Evolutionary conservation across 2,329 filamentous ascomycete species (phyloP).

Genomic region (Hypoxylon sp.): DNA sequence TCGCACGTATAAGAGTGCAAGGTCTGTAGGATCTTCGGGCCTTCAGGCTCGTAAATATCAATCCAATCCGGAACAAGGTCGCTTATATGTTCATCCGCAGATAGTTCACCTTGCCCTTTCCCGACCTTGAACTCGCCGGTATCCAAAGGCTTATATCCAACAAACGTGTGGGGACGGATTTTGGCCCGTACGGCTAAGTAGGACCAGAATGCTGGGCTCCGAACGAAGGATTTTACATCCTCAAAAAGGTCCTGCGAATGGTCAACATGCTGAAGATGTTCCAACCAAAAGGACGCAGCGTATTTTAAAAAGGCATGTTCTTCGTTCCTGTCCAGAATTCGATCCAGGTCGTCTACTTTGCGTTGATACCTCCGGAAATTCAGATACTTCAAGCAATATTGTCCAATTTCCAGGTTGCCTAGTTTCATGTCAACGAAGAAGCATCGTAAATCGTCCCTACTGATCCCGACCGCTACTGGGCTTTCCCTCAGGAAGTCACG

Average conservation of each 20-base stretch:
- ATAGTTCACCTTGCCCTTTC: neutral
- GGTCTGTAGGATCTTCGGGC: neutral
- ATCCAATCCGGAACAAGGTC: neutral
- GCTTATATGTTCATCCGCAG: neutral
- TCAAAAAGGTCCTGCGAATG: slow-evolving; percentile 2
- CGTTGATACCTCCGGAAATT: neutral
- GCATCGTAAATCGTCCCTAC: neutral
- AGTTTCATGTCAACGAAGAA: neutral
- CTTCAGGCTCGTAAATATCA: neutral
- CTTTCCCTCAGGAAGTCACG: neutral
- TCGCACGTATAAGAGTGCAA: neutral
- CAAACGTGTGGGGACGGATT: neutral
- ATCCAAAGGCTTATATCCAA: neutral
- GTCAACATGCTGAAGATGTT: slow-evolving; percentile 9
- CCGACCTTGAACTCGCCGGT: neutral
- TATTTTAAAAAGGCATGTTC: slow-evolving; percentile 14
- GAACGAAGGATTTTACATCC: slow-evolving; percentile 7
- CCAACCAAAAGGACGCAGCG: slow-evolving; percentile 11
- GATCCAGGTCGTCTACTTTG: neutral
- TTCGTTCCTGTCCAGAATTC: slow-evolving; percentile 6
- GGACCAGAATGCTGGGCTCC: neutral
- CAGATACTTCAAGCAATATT: slow-evolving; percentile 2
- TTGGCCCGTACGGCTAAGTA: slow-evolving; percentile 1
- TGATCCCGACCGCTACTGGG: neutral
- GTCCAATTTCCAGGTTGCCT: slow-evolving; percentile 4